A percentile compares a stretch with the other conserved stretches of the same genome.
Conservation (phyloP, 1,284 basidiomycete genomes). For the Amylostereum areolatum region DNA sequence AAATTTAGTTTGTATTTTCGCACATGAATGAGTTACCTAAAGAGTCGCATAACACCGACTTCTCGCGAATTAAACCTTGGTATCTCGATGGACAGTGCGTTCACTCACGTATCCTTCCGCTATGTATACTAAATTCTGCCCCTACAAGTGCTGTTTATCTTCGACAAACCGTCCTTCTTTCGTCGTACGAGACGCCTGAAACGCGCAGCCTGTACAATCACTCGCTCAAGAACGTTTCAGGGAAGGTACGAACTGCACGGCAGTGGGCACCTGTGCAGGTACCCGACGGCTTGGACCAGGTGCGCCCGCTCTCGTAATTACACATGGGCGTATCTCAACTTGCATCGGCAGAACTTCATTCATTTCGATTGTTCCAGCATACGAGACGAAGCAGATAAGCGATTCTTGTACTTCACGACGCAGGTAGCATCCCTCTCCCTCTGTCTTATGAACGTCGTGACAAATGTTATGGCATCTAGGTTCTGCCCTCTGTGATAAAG, state of each 20-base stretch:
- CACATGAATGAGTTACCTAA: constrained; percentile 87
- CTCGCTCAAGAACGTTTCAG: constrained; percentile 76
- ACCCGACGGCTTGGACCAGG: constrained; percentile 76
- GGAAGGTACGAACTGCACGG: constrained; percentile 70
- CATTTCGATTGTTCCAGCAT: constrained; percentile 71
- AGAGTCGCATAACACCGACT: constrained; percentile 91
- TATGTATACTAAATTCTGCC: neutral
- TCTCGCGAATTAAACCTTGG: constrained; percentile 96
- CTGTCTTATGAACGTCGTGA: neutral
- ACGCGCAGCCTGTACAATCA: constrained; percentile 74
- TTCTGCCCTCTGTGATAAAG: constrained; percentile 77
- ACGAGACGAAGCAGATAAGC: constrained; percentile 79
- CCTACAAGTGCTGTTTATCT: constrained; percentile 64
- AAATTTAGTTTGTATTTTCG: constrained; percentile 74
- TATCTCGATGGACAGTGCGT: constrained; percentile 90
- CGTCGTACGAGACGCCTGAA: constrained; percentile 88
- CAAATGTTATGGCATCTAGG: constrained; percentile 30
- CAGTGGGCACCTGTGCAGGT: constrained; percentile 70
- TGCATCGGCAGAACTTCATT: constrained; percentile 51
- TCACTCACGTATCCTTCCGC: neutral
- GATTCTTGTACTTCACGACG: constrained; percentile 83
- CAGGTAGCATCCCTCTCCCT: constrained; percentile 38
- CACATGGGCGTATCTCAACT: neutral
- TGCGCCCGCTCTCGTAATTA: constrained; percentile 22
- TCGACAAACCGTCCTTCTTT: constrained; percentile 87